Evolutionary conservation across 1,139 yeast species (phyloP), one percentile per base, ranked within the genome.

Genomic region (Geotrichum fermentans): DNA sequence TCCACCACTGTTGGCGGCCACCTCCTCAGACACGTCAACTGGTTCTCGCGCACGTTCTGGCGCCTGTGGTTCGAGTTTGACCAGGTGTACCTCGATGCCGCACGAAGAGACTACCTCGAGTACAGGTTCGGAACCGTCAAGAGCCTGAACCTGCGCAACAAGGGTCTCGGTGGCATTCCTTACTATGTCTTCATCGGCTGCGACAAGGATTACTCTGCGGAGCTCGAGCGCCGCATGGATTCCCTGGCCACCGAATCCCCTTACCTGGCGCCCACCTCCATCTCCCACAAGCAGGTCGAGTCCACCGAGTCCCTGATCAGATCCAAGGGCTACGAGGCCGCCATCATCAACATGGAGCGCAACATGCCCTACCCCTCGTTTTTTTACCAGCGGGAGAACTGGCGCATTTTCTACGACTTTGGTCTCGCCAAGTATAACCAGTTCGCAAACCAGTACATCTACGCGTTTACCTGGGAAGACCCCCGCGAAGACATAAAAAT

Each of bases 381-480:
- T 56, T 85, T 83, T 68, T 85, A 84, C 67, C 94, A 85, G 66
- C 72, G 68, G 49, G 85, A 84, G 63, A 73, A 80, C 21, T 84
- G 90, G 83, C 75, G 95, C 61, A 89, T 84, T 36, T 85, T 80
- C 67, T 85, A 81, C 61, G 88, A 85, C 65, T 90, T 83, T 59
- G 67, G 78, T 57, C 79, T 79, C 59, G 79, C 83, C 10, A 77
- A 76, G 59, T 82, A 82, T 61, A 77, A 76, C 43, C 90, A 84
- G 64, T 85, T 85, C 71, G 79, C 77, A 52, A 75, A 83, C 62
- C 89, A 84, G 67, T 85, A 83, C 65, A 85, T 85, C 52, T 85
- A 85, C 62, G 90, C 95, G 2, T 85, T 85, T 67, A 85, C 94
- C 8, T 85, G 95, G 95, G 95, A 85, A 67, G 95, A 85, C 63